These are phyloP conservation scores for Oxyria digyna DNA, from an alignment of 148 eudicot species.

Conservation along the genomic window DNA sequence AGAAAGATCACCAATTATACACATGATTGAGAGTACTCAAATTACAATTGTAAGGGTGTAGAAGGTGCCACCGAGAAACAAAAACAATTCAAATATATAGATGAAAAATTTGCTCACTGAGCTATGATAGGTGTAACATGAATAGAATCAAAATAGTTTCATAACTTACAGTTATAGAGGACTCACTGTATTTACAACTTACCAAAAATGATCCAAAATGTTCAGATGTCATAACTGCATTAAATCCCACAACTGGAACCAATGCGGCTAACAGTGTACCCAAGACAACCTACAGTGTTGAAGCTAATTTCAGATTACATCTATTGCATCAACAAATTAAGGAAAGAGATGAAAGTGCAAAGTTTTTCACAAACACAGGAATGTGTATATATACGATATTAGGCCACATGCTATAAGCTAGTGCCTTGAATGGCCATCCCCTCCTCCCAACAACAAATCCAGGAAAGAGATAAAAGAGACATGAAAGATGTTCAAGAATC, in stretches of 20 bases:
- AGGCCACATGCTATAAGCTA: no score
- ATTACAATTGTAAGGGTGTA: no score
- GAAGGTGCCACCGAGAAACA: background rate
- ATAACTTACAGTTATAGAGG: no score
- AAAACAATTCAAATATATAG: background rate
- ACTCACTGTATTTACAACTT: conserved; percentile 21
- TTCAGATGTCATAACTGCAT: conserved; percentile 95
- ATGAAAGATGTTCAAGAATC: no score
- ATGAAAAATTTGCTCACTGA: background rate
- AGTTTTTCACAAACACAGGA: background rate
- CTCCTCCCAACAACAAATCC: no score
- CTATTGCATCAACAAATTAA: background rate
- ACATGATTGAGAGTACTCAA: no score
- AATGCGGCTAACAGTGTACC: conserved; percentile 90
- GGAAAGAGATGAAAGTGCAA: background rate
- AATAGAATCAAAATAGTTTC: no score
- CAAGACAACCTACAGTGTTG: conserved; percentile 65
- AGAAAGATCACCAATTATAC: no score
- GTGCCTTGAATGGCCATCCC: no score
- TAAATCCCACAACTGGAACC: conserved; percentile 99
- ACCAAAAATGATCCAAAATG: conserved; percentile 98
- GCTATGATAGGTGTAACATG: background rate
- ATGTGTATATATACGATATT: background rate
- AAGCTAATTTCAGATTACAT: background rate
- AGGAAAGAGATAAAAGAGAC: no score